Evolutionary conservation across 768 basidiomycete genomes (phyloP).

Genomic region (Epithele typhae): DNA sequence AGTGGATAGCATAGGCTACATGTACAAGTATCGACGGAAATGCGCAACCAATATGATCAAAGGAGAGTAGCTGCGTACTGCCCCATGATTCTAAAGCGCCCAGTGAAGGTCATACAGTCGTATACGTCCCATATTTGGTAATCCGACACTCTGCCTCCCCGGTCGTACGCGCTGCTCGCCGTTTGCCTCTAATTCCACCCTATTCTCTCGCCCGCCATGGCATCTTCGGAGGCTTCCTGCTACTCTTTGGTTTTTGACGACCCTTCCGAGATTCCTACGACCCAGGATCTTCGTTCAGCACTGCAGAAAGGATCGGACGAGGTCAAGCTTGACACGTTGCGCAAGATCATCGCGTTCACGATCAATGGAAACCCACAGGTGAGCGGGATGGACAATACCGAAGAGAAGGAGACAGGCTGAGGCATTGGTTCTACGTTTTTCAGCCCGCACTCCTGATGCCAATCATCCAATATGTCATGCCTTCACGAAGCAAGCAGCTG

Average conservation of each 20-base stretch:
- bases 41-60: too few relatives aligned
- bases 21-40: too few relatives aligned
- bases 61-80: too few relatives aligned
- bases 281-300: conserved; percentile 72
- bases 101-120: not conserved
- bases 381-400: conserved; percentile 21
- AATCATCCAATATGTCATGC: conserved; percentile 97
- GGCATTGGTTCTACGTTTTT: not conserved
- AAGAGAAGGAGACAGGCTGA: conserved; percentile 1
- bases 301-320: conserved; percentile 97
- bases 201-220: conserved; percentile 22
- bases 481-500: conserved; percentile 90
- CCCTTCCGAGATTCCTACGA: conserved; percentile 68
- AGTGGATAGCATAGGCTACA: too few relatives aligned
- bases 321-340: conserved; percentile 93
- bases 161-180: conserved; percentile 7
- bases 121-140: conserved; percentile 14
- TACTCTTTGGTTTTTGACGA: conserved; percentile 80
- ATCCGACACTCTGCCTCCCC: conserved; percentile 16
- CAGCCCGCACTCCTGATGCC: conserved; percentile 96
- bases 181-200: conserved; percentile 4
- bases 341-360: conserved; percentile 88
- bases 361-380: conserved; percentile 95
- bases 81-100: too few relatives aligned
- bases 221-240: conserved; percentile 55